Percentiles rank a stretch among this genome's conserved stretches.
Evolutionary conservation across 2,329 filamentous ascomycete genomes (phyloP).

Genomic region (Ploettnerulaceae sp.): DNA sequence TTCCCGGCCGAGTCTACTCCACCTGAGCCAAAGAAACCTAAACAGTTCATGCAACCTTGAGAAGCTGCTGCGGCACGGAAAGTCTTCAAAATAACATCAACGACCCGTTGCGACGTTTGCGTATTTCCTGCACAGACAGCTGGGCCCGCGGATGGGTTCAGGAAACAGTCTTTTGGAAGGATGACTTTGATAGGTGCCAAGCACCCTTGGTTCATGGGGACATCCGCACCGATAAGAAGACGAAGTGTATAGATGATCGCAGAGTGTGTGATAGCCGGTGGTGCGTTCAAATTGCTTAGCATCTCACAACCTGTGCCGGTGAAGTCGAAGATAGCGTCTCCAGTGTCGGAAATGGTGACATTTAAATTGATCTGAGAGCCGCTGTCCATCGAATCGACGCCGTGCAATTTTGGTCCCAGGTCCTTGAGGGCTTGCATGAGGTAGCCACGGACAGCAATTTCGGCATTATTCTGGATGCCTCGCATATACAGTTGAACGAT

Average conservation of each 20-base stretch:
- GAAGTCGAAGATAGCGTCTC: constrained; percentile 78
- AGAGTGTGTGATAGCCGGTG: constrained; percentile 74
- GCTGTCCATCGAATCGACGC: constrained; percentile 83
- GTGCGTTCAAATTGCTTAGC: constrained; percentile 77
- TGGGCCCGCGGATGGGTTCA: constrained; percentile 69
- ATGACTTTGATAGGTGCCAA: constrained; percentile 68
- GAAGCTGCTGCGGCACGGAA: constrained; percentile 74
- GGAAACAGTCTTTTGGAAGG: constrained; percentile 67
- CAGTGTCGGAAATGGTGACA: constrained; percentile 67
- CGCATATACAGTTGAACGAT: constrained; percentile 82
- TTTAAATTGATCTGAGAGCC: constrained; percentile 72
- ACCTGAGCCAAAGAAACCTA: constrained; percentile 75
- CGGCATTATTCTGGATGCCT: constrained; percentile 76
- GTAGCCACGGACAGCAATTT: constrained; percentile 65
- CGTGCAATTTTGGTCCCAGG: constrained; percentile 67
- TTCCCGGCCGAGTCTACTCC: constrained; percentile 53
- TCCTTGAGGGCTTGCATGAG: constrained; percentile 71
- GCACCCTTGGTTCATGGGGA: constrained; percentile 83
- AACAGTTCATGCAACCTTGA: constrained; percentile 78
- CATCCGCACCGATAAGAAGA: constrained; percentile 74
- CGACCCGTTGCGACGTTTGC: constrained; percentile 73
- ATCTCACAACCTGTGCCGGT: constrained; percentile 74
- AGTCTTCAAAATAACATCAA: constrained; percentile 76
- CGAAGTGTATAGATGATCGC: constrained; percentile 85
- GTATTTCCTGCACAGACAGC: constrained; percentile 83